These are phyloP conservation scores for Ceratocystis variospora DNA, from an alignment of 2,329 filamentous ascomycete species.

Conservation along the genomic window DNA sequence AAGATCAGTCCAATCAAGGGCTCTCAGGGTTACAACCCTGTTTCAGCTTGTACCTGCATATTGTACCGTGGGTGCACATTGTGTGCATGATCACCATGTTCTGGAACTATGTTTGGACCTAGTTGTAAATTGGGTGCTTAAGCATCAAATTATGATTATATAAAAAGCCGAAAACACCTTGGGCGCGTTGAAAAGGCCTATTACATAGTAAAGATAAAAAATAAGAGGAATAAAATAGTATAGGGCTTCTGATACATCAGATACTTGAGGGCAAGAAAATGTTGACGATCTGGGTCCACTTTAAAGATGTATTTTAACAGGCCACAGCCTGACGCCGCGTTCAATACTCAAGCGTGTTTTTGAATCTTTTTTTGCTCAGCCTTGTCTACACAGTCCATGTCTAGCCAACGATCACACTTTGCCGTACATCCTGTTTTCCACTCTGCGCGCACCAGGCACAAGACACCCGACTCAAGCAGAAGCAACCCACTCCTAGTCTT, in stretches of 20 bases:
- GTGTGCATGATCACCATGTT: too few species aligned
- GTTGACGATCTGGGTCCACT: conserved; percentile 2
- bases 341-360: conserved; percentile 5
- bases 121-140: too few species aligned
- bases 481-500: neutral
- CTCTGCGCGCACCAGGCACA: neutral
- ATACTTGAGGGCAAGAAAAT: neutral
- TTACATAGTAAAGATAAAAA: neutral
- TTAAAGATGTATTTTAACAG: conserved; percentile 10
- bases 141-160: too few species aligned
- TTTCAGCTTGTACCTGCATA: neutral
- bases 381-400: neutral
- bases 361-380: conserved; percentile 11
- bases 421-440: neutral
- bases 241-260: neutral
- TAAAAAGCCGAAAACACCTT: too few species aligned
- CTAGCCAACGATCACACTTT: neutral
- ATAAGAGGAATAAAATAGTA: neutral
- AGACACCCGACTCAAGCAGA: neutral
- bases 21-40: neutral
- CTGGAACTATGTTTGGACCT: too few species aligned
- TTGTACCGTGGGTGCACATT: too few species aligned
- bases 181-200: too few species aligned
- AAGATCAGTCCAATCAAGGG: too few species aligned
- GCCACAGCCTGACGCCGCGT: conserved; percentile 8